Base-by-base conservation (phyloP, 1,284 basidiomycete genomes). In the Microbotryomycetes sp. region DNA sequence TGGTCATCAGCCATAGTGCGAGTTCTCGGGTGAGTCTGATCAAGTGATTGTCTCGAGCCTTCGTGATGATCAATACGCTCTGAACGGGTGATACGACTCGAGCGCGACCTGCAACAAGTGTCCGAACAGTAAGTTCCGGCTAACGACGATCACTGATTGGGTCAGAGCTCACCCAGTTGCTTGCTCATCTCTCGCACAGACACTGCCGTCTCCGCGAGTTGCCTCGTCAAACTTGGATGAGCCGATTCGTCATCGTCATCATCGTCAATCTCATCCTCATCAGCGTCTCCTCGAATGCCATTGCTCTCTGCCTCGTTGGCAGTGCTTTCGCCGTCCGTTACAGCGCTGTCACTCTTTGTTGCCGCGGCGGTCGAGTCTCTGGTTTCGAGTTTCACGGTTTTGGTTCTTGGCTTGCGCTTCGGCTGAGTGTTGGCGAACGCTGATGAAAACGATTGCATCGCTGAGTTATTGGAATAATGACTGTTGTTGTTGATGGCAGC, bases 141-240 rank as follows among this genome's bases (percentile, higher is more conserved):
- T n/a, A n/a, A n/a, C n/a, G n/a, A n/a, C n/a, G n/a, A n/a, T n/a
- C n/a, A n/a, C n/a, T n/a, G n/a, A n/a, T n/a, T n/a, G n/a, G n/a
- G n/a, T n/a, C n/a, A n/a, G n/a, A n/a, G n/a, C 86, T 70, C 70
- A 89, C 92, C 93, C 42, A 99, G 86, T 77, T 97, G 91, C 77
- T 96, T 96, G 84, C 91, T 94, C 90, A 97, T 94, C 78, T 98
- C 96, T 55, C 94, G 83, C 28, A 98, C 94, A 48, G 92, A 89
- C 26, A 94, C 90, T 16, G 94, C 96, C 16, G 94, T 99, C 79
- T 94, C 93, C 7, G 94, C 96, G 19, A 99, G 81, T 74, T 93
- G 91, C 71, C 84, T 86, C 3, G 96, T 97, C 69, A 97, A 78
- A 73, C 69, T 72, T 28, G 72, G 68, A 22, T 67, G 50, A 49